Base-by-base conservation (phyloP, 139 green algal genomes). In the Spirogloea muscicola region DNA sequence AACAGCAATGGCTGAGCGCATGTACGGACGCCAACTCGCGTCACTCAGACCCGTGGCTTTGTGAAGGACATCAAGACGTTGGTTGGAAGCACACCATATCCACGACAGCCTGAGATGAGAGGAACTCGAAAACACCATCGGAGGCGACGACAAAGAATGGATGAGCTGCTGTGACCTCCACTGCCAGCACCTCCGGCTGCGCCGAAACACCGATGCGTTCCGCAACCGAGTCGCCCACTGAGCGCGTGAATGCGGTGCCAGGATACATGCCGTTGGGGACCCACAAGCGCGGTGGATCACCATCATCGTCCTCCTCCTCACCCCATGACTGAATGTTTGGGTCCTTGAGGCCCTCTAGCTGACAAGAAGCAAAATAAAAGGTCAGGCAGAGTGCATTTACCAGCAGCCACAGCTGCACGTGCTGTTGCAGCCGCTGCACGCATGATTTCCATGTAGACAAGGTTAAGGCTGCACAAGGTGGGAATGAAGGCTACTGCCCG, bases 41-140 rank as follows among this genome's bases (percentile, higher is more conserved):
- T n/a, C n/a, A n/a, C n/a, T n/a, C n/a, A n/a, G n/a, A n/a, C n/a
- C n/a, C n/a, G n/a, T n/a, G n/a, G n/a, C n/a, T n/a, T n/a, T n/a
- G n/a, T n/a, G n/a, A n/a, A n/a, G n/a, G n/a, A n/a, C n/a, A n/a
- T n/a, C n/a, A n/a, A n/a, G n/a, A n/a, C n/a, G n/a, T n/a, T n/a
- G n/a, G n/a, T n/a, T n/a, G n/a, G n/a, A n/a, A n/a, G n/a, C 72
- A 64, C 41, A 94, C 91, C 80, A 96, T 92, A 64, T 96, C 86
- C 3, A 97, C 85, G n/a, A 94, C 93, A 0, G 58, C 73, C 74
- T 96, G 91, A 38, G 72, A 90, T 44, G 86, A 80, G 49, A 98
- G 83, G 75, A 98, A 98, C 87, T 98, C 94, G 79, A 93, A 97
- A 21, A 97, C 86, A 64, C 94, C 94, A 80, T 98, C 93, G 0